Base-by-base conservation (phyloP, 108 stramenopile genomes). In the Nitzschia sp. region DNA sequence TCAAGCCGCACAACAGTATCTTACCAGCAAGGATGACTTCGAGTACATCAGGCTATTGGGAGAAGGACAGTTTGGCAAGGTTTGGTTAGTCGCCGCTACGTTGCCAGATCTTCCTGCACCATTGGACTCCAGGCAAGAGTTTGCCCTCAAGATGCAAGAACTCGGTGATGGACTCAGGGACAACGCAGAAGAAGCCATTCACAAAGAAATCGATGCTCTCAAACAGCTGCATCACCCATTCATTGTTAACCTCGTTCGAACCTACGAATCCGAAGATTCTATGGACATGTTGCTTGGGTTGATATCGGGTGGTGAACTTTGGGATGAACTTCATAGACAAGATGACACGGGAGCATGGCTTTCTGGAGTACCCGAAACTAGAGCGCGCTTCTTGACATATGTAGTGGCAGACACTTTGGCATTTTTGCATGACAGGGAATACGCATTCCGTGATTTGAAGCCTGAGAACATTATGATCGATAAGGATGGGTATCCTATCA, bases 391-490 rank as follows among this genome's bases (percentile, higher is more conserved):
- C 54, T 87, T 84, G 58, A 70, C 81, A 2, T 82, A 74, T 54
- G 87, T 88, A 37, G 75, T 97, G 10, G 78, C 80, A 25, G 68
- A 93, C 17, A 91, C 92, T 39, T 90, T 98, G 52, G 95, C 93
- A 75, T 91, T 92, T 76, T 67, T 98, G 71, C 97, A 98, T 69
- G 51, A 51, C 8, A 71, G 77, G 56, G 83, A 87, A 56, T 80
- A 93, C 40, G 83, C 94, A 41, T 97, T 94, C 75, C 83, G 95
- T 15, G 95, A 96, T 81, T 73, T 97, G 20, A 97, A 96, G 74
- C 95, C 95, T 5, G 87, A 88, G 58, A 86, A 86, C 62, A 58
- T 91, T 62, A 70, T 88, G 58, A 71, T 88, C 22, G 84, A 85
- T 71, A 53, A 42, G 41, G 70, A 78, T 14, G 95, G 95, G 8